These are phyloP conservation scores for Salix suchowensis DNA, from an alignment of 345 rosid species.

Conservation along the genomic window DNA sequence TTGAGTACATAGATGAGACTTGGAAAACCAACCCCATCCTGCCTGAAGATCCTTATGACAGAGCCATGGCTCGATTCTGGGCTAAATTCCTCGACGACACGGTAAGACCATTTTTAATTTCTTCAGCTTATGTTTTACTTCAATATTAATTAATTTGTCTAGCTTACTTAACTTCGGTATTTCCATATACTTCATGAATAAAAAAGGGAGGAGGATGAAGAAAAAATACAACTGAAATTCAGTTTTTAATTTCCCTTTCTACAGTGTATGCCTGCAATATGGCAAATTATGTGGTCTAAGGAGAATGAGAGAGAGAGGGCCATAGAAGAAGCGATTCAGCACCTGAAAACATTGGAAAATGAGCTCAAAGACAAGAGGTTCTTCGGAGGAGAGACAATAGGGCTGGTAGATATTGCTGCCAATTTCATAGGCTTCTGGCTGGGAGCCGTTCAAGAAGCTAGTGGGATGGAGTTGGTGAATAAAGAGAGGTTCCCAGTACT, in stretches of 20 bases:
- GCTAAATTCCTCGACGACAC: constrained; percentile 28
- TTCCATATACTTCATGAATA: no score
- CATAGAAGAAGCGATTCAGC: constrained; percentile 33
- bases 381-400: constrained; percentile 61
- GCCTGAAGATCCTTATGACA: constrained; percentile 20
- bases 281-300: constrained; percentile 32
- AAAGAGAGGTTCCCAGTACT: constrained; percentile 42
- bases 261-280: constrained; percentile 28
- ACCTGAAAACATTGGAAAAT: constrained; percentile 41
- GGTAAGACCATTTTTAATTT: constrained; percentile 9
- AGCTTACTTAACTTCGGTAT: background rate
- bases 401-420: constrained; percentile 52
- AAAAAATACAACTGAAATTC: background rate
- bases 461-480: constrained; percentile 38
- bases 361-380: constrained; percentile 47
- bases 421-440: constrained; percentile 41
- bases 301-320: constrained; percentile 29
- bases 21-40: constrained; percentile 28
- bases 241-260: no score
- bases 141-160: background rate
- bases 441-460: constrained; percentile 31
- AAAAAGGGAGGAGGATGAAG: no score
- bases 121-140: no score
- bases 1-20: constrained; percentile 36
- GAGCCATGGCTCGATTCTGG: constrained; percentile 35